These are phyloP conservation scores for Erythrophleum ivorense DNA, from an alignment of 331 rosid genomes.

Conservation along the genomic window DNA sequence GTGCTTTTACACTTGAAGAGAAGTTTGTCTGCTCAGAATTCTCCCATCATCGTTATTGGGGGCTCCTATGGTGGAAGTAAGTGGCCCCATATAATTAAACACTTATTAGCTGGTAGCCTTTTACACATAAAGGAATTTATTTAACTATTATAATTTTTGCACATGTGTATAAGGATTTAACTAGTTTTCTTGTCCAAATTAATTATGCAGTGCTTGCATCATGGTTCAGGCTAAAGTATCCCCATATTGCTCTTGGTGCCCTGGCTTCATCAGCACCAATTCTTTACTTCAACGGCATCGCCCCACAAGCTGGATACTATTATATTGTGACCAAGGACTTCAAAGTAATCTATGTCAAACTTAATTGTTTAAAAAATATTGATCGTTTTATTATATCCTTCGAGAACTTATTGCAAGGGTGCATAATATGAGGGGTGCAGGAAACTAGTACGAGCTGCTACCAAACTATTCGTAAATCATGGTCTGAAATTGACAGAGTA, in stretches of 20 bases:
- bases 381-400: neutral
- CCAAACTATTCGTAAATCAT: constrained; percentile 42
- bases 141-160: neutral
- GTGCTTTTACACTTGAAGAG: constrained; percentile 41
- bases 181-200: neutral
- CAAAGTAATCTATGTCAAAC: constrained; percentile 23
- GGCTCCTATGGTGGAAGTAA: constrained; percentile 61
- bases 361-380: neutral
- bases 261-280: constrained; percentile 56
- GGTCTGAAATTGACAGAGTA: constrained; percentile 40
- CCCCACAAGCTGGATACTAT: constrained; percentile 43
- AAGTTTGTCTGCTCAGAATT: constrained; percentile 38
- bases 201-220: constrained; percentile 54
- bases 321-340: constrained; percentile 45
- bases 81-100: neutral
- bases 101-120: neutral
- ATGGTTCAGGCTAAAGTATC: constrained; percentile 62
- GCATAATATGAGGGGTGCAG: constrained; percentile 12
- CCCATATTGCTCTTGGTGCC: constrained; percentile 56
- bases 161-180: neutral
- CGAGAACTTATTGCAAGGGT: neutral
- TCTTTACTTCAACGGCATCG: constrained; percentile 47
- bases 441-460: constrained; percentile 47
- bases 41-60: constrained; percentile 48
- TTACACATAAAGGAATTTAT: neutral